A percentile compares a stretch with the other conserved stretches of the same genome.
These are phyloP conservation scores for Umbelopsis sp. DNA, from an alignment of 371 early-diverging fungal genomes.

Conservation along the genomic window DNA sequence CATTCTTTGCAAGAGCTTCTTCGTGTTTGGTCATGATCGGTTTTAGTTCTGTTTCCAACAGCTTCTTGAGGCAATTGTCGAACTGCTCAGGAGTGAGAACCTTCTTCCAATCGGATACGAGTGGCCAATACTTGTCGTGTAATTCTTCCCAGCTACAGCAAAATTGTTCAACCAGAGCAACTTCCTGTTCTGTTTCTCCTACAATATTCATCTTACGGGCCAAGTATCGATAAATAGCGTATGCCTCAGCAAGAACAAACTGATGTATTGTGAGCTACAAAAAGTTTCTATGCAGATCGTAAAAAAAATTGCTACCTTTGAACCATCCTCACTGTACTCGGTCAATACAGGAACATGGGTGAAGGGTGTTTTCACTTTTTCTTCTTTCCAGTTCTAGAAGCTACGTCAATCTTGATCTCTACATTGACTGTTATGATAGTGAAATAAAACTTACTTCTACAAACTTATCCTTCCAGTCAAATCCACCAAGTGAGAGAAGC, in stretches of 20 bases:
- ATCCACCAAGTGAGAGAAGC: conserved; percentile 11
- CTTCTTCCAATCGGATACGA: background rate
- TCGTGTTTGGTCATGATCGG: conserved; percentile 13
- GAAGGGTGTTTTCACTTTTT: conserved; percentile 1
- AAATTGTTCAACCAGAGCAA: conserved; percentile 14
- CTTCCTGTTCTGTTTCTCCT: conserved; percentile 10
- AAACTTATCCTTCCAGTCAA: conserved; percentile 4
- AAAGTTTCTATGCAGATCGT: background rate
- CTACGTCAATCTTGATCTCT: background rate
- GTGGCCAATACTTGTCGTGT: conserved; percentile 11
- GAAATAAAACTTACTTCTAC: background rate
- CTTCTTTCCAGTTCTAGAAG: conserved; percentile 7
- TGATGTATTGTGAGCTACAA: background rate
- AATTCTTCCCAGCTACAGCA: conserved; percentile 18
- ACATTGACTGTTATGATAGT: background rate
- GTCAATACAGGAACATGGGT: conserved; percentile 19
- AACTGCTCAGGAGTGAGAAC: conserved; percentile 1
- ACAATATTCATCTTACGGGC: conserved; percentile 19
- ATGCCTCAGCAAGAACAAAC: conserved; percentile 11
- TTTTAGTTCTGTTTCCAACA: background rate
- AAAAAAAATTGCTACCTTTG: background rate
- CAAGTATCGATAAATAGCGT: conserved; percentile 13
- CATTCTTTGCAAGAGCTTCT: conserved; percentile 16
- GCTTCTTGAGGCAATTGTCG: background rate
- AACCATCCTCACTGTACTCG: conserved; percentile 12